These are phyloP conservation scores for Atkinsonella hypoxylon DNA, from an alignment of 2,329 filamentous ascomycete species.

Conservation along the genomic window DNA sequence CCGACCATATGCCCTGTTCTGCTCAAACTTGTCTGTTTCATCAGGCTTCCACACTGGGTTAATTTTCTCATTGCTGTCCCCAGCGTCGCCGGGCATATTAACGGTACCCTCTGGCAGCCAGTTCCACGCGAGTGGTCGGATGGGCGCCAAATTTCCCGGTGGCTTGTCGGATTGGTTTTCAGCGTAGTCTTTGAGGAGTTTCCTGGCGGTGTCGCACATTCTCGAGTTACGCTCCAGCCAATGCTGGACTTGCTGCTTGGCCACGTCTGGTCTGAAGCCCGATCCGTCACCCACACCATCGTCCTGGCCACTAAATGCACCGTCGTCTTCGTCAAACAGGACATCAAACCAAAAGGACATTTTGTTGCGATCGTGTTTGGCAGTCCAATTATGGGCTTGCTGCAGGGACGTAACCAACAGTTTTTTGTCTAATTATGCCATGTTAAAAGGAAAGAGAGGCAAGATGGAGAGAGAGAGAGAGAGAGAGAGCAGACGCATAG, in stretches of 20 bases:
- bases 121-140: constrained; percentile 42
- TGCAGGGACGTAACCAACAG: constrained; percentile 53
- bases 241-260: constrained; percentile 48
- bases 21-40: constrained; percentile 43
- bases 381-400: constrained; percentile 58
- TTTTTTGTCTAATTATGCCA: constrained; percentile 43
- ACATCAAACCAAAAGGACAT: constrained; percentile 59
- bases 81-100: constrained; percentile 18
- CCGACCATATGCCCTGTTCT: constrained; percentile 45
- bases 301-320: constrained; percentile 33
- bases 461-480: constrained; percentile 3
- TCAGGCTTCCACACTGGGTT: constrained; percentile 39
- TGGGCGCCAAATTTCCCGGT: constrained; percentile 36
- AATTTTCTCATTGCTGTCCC: constrained; percentile 29
- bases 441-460: neutral
- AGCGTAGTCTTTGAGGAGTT: constrained; percentile 43
- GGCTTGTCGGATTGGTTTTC: constrained; percentile 35
- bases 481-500: neutral
- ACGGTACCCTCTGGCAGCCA: constrained; percentile 34
- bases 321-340: constrained; percentile 48
- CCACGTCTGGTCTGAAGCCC: constrained; percentile 41
- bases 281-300: constrained; percentile 40
- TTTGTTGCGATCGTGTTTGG: constrained; percentile 57
- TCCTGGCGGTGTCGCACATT: constrained; percentile 43
- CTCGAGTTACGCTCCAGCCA: constrained; percentile 51